Base-by-base conservation (phyloP, 1,139 yeast genomes). In the Yamadazyma diospyri region DNA sequence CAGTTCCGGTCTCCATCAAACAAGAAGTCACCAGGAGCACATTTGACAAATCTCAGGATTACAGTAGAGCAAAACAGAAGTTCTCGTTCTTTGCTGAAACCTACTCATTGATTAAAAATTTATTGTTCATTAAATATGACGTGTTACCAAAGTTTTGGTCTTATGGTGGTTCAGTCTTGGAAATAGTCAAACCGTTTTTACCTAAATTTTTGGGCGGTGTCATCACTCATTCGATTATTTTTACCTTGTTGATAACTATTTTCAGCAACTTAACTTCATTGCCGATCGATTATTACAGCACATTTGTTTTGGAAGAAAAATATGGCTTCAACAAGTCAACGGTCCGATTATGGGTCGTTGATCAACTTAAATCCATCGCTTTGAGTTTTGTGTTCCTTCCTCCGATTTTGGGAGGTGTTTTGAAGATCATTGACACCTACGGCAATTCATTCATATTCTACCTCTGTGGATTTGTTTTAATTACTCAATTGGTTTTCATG, bases 261-360 rank as follows among this genome's bases (percentile, higher is more conserved):
- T 36, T 77, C 25, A 64, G 80, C 9, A 65, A 78, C 6, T 31
- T 84, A 7, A 39, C 76, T 28, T 67, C 77, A 6, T 55, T 83
- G 40, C 98, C 98, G 3, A 53, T 78, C 24, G 68, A 79, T 9
- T 80, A 84, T 56, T 89, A 88, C 59, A 66, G 74, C 36, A 82
- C 83, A 47, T 92, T 92, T 64, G 92, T 88, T 10, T 69, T 92
- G 48, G 98, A 92, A 61, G 96, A 89, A 56, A 79, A 78, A 57
- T 89, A 72, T 51, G 98, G 98, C 0, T 92, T 92, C 67, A 92
- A 92, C 63, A 92, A 92, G 57, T 71, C 77, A 48, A 92, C 97
- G 1, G 42, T 72, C 12, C 61, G 68, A 32, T 64, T 87, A 34
- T 92, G 94, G 84, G 39, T 84, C 29, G 52, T 75, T 15, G 98